phyloP scores from a whole-genome alignment of 2,329 filamentous ascomycete species.

The Fusarium pilosicola region DNA sequence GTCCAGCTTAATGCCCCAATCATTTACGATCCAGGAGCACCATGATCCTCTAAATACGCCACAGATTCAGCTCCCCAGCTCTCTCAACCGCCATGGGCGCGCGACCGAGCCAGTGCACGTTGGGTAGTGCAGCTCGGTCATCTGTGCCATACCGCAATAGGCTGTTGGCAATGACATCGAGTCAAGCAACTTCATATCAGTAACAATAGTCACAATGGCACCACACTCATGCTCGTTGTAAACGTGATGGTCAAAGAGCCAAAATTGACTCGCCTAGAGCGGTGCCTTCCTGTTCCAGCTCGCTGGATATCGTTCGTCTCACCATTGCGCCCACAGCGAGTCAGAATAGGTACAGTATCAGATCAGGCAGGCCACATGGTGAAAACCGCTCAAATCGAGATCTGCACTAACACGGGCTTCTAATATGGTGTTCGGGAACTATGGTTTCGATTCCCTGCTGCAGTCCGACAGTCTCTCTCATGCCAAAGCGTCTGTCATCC shows the following conservation, averaged over 20 bases:
- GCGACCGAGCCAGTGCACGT: constrained; percentile 29
- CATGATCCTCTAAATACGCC: constrained; percentile 27
- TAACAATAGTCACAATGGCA: constrained; percentile 8
- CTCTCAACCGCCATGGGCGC: constrained; percentile 12
- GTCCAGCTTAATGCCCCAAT: neutral
- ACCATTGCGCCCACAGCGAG: constrained; percentile 39
- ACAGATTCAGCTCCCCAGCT: constrained; percentile 27
- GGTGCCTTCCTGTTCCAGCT: constrained; percentile 31
- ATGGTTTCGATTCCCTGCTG: constrained; percentile 32
- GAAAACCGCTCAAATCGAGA: constrained; percentile 41
- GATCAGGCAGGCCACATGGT: constrained; percentile 37
- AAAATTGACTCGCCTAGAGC: constrained; percentile 26
- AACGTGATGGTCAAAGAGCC: constrained; percentile 14
- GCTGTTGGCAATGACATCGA: constrained; percentile 18
- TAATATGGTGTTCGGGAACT: constrained; percentile 29
- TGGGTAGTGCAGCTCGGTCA: constrained; percentile 25
- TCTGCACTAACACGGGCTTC: constrained; percentile 43
- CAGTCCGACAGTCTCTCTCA: constrained; percentile 13
- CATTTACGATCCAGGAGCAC: neutral
- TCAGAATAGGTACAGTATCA: constrained; percentile 43
- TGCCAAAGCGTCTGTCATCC: constrained; percentile 34
- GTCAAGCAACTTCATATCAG: constrained; percentile 31
- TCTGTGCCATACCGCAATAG: constrained; percentile 26
- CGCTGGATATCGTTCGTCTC: constrained; percentile 29
- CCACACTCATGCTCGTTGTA: constrained; percentile 12